These are phyloP conservation scores for Yamadazyma sp. DNA, from an alignment of 805 yeast species.

Conservation along the genomic window DNA sequence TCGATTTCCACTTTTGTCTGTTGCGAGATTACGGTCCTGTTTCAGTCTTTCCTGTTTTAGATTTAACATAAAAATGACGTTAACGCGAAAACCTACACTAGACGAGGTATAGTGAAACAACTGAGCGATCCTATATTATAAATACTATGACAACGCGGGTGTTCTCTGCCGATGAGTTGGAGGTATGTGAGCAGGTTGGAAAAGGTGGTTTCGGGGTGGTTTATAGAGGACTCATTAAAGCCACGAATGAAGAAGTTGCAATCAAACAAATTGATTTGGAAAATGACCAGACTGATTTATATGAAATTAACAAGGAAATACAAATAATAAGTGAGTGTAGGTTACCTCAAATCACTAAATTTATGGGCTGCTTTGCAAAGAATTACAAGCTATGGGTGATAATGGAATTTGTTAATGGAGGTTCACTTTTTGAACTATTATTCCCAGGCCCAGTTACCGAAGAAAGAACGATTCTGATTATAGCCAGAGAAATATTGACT, in stretches of 20 bases:
- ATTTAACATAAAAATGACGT: too few species aligned
- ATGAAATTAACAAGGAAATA: constrained; percentile 73
- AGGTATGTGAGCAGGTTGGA: constrained; percentile 58
- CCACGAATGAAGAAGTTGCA: constrained; percentile 47
- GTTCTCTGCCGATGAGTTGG: constrained; percentile 37
- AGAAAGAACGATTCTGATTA: constrained; percentile 47
- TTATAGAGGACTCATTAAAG: constrained; percentile 57
- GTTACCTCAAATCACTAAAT: constrained; percentile 60
- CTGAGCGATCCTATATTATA: too few species aligned
- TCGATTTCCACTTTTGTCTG: too few species aligned
- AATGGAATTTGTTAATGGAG: constrained; percentile 82
- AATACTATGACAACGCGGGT: constrained; percentile 19
- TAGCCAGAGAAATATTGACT: constrained; percentile 53
- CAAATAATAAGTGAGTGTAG: constrained; percentile 66
- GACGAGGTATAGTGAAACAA: too few species aligned
- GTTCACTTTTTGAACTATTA: constrained; percentile 66
- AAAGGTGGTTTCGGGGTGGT: constrained; percentile 81
- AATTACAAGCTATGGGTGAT: constrained; percentile 74
- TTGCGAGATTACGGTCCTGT: too few species aligned
- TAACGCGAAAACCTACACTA: too few species aligned
- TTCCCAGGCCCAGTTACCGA: constrained; percentile 60
- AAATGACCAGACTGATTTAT: constrained; percentile 58
- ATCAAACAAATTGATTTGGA: constrained; percentile 72
- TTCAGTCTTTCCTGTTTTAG: too few species aligned
- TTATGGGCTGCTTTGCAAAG: constrained; percentile 69